Percentiles rank a stretch among this genome's conserved stretches.
phyloP scores from a whole-genome alignment of 176 grass and related monocot genomes.

The Pontederia paniculata region DNA sequence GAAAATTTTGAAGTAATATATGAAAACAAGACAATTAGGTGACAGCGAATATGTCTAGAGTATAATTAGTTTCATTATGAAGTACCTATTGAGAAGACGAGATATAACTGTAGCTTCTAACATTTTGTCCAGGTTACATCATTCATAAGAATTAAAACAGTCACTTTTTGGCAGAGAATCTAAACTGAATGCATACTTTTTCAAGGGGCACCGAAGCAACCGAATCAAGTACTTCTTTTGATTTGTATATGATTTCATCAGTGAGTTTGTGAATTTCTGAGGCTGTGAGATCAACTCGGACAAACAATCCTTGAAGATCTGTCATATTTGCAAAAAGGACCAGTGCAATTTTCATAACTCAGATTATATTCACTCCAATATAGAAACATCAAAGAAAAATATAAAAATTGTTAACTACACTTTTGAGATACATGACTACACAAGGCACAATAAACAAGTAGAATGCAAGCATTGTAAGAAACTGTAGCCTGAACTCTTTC shows the following conservation, averaged over 20 bases:
- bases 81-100: no score
- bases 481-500: no score
- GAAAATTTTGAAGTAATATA: no score
- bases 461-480: no score
- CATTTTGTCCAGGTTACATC: no score
- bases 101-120: no score
- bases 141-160: no score
- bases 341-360: background rate
- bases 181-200: constrained; percentile 42
- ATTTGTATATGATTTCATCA: constrained; percentile 60
- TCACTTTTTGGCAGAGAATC: background rate
- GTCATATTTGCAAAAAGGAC: constrained; percentile 14
- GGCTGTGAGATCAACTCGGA: constrained; percentile 55
- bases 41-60: no score
- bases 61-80: no score
- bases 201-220: constrained; percentile 66
- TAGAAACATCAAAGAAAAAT: background rate
- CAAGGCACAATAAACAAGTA: no score
- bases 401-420: background rate
- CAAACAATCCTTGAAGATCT: constrained; percentile 64
- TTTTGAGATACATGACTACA: no score
- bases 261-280: constrained; percentile 53
- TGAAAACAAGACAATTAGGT: no score
- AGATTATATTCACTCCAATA: background rate
- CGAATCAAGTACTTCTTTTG: constrained; percentile 67